Base-by-base conservation (phyloP, 768 basidiomycete genomes). In the Kwoniella europaea region DNA sequence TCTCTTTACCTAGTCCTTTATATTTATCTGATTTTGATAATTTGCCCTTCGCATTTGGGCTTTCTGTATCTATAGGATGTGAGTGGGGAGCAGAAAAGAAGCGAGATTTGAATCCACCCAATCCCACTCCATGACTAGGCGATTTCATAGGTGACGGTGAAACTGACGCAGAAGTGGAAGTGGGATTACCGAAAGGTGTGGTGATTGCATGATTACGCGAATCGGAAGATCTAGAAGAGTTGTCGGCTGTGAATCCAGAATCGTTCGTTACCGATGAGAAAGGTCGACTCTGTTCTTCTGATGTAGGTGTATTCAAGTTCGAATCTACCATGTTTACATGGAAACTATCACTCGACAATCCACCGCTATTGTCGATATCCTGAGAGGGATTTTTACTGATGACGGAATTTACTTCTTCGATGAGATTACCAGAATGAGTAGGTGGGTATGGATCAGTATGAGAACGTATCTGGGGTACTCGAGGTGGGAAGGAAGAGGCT, bases 51-150 rank as follows among this genome's bases (percentile, higher is more conserved):
- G 67, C 15, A 9, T 35, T 35, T 7, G 55, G 66, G 58, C 66
- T 64, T 7, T 43, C 43, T 1, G 54, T 52, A 10, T 59, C 46
- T 41, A 59, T 58, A 13, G 68, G 53, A 43, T 46, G 54, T 43
- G 53, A 56, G 53, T 54, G n/a, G 1, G 77, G 77, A 3, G 74
- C 56, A 15, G 79, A 77, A 71, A 81, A 81, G 71, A 81, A 79
- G 24, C 78, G 71, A 18, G 63, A 60, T 55, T 81, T 81, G 73
- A 81, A 76, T 1, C 59, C 64, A 29, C 68, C 58, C 20, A 75
- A 18, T 20, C 68, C 66, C 0, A 77, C 60, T 4, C 76, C 71
- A 15, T 50, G 46, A 50, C 13, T 18, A 22, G 79, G 73, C 0
- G 79, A 76, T n/a, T 71, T 73, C 18, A 65, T 66, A 0, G 76